Evolutionary conservation across 371 early-diverging fungal genomes (phyloP).

Genomic region (Mortierella sp.): DNA sequence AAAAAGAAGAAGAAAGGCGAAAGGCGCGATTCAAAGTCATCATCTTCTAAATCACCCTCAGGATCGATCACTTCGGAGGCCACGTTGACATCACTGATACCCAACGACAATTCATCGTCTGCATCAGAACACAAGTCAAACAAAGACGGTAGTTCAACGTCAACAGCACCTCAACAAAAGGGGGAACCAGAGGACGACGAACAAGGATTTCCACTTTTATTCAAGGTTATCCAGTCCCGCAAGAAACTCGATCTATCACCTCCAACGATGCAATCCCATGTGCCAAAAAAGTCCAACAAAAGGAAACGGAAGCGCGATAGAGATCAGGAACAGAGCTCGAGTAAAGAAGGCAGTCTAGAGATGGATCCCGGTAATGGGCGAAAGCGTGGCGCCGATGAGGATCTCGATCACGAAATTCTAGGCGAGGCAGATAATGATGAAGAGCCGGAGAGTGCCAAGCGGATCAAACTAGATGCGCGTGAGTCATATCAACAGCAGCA

Average conservation of each 20-base stretch:
- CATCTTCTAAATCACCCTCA: background rate
- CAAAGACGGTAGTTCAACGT: background rate
- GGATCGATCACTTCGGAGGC: background rate
- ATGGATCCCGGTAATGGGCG: background rate
- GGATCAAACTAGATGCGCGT: conserved; percentile 37
- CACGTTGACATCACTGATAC: background rate
- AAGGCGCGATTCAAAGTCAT: background rate
- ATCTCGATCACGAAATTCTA: background rate
- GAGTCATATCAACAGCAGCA: conserved; percentile 27
- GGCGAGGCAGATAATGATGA: background rate
- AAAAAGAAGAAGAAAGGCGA: background rate
- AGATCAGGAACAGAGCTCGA: background rate
- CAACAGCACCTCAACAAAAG: background rate
- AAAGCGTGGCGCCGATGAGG: background rate
- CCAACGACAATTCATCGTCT: background rate
- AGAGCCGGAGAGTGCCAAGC: background rate
- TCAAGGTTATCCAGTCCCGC: conserved; percentile 23
- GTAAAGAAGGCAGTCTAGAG: background rate
- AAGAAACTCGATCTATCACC: conserved; percentile 15
- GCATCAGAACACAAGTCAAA: background rate
- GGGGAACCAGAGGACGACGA: background rate
- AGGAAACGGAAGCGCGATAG: conserved; percentile 17
- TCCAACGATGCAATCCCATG: conserved; percentile 1
- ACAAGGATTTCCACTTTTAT: conserved; percentile 6
- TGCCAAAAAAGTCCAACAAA: conserved; percentile 8